Percentiles rank a stretch among this genome's conserved stretches.
Conservation (phyloP, 768 basidiomycete genomes). For the Scleroderma bovista region DNA sequence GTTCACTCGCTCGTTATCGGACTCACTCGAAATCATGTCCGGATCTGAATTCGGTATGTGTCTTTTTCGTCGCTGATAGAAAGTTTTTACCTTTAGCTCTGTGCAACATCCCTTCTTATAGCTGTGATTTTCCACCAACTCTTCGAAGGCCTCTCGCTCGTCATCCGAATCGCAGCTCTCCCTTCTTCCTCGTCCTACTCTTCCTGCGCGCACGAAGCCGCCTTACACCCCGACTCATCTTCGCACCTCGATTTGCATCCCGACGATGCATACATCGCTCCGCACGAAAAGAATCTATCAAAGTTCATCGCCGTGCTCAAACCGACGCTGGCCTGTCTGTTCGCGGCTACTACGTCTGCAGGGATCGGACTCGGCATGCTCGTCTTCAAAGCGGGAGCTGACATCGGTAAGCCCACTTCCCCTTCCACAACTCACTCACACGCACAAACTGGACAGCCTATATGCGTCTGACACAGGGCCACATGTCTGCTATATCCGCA, state of each 20-base stretch:
- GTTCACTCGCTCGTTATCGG: slow-evolving; percentile 80
- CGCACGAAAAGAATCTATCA: slow-evolving; percentile 12
- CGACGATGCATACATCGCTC: not conserved
- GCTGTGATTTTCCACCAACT: slow-evolving; percentile 80
- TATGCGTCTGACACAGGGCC: slow-evolving; percentile 57
- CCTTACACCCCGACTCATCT: not conserved
- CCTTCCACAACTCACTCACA: not conserved
- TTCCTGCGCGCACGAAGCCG: not conserved
- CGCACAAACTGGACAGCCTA: slow-evolving; percentile 26
- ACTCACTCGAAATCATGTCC: slow-evolving; percentile 56
- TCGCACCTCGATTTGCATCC: too few species aligned
- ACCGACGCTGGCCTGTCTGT: slow-evolving; percentile 51
- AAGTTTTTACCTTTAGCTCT: not conserved
- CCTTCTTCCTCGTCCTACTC: slow-evolving; percentile 32
- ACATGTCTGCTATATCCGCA: slow-evolving; percentile 78
- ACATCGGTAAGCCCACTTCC: slow-evolving; percentile 19
- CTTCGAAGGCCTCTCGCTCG: slow-evolving; percentile 79
- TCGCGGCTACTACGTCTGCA: slow-evolving; percentile 68
- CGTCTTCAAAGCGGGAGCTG: slow-evolving; percentile 33
- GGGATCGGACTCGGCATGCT: slow-evolving; percentile 60
- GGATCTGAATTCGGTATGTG: slow-evolving; percentile 67
- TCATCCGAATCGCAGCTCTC: slow-evolving; percentile 70
- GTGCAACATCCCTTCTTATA: slow-evolving; percentile 60
- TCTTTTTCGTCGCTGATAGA: not conserved
- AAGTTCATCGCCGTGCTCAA: slow-evolving; percentile 35